These are phyloP conservation scores for Ammopiptanthus mongolicus DNA, from an alignment of 306 rosid genomes.

Conservation along the genomic window DNA sequence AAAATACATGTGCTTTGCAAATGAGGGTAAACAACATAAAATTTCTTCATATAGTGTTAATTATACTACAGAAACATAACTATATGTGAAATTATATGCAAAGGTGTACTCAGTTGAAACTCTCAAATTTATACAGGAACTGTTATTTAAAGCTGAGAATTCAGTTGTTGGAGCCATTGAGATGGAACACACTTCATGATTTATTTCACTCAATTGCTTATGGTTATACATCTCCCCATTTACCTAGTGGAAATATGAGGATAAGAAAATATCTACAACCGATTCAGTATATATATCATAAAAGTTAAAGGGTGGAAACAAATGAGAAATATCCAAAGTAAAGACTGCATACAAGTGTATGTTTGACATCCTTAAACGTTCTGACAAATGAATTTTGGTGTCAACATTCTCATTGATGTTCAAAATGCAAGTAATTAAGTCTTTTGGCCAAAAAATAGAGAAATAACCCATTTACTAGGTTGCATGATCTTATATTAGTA, in stretches of 20 bases:
- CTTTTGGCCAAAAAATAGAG: background rate
- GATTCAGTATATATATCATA: background rate
- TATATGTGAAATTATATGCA: background rate
- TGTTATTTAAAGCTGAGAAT: background rate
- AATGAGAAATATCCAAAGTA: background rate
- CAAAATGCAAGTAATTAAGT: background rate
- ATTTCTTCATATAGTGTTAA: background rate
- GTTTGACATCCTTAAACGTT: background rate
- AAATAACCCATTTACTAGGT: background rate
- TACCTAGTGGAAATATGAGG: conserved; percentile 43
- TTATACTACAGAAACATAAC: background rate
- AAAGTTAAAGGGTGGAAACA: background rate
- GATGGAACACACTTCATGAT: background rate
- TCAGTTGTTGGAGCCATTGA: background rate
- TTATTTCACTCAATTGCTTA: conserved; percentile 40
- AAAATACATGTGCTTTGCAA: background rate
- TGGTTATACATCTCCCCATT: conserved; percentile 99
- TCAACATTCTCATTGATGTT: background rate
- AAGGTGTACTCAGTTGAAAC: background rate
- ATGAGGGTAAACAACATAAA: background rate
- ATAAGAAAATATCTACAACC: conserved; percentile 6
- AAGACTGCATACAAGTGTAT: background rate
- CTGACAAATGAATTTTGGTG: background rate
- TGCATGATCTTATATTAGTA: background rate
- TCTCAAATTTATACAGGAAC: background rate